phyloP scores from a whole-genome alignment of 129 eudicot species.

The Flaveria sonorensis region DNA sequence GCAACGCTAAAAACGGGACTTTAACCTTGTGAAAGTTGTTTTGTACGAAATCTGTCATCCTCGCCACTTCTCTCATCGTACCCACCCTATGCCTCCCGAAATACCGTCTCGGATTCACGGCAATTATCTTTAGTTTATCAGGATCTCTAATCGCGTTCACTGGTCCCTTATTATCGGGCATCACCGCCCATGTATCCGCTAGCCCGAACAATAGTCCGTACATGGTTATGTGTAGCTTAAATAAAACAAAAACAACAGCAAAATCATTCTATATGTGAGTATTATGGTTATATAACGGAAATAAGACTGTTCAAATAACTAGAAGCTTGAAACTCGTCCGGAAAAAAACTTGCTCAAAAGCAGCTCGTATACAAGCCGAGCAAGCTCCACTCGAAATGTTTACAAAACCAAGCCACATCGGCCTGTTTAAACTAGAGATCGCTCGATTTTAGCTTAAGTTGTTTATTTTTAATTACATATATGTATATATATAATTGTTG shows the following conservation, averaged over 20 bases:
- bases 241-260: neutral
- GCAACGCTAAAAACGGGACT: constrained; percentile 58
- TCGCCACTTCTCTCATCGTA: constrained; percentile 76
- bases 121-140: constrained; percentile 69
- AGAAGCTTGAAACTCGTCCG: no score
- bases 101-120: constrained; percentile 71
- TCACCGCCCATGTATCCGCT: constrained; percentile 88
- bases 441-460: no score
- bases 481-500: no score
- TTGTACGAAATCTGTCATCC: constrained; percentile 59
- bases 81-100: constrained; percentile 74
- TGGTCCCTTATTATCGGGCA: constrained; percentile 73
- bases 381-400: no score
- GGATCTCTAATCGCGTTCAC: constrained; percentile 75
- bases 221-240: constrained; percentile 56
- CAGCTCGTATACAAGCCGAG: no score
- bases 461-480: no score
- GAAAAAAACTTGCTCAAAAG: no score
- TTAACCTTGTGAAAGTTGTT: constrained; percentile 71
- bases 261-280: neutral
- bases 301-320: neutral
- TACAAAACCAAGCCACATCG: no score
- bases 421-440: no score
- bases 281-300: neutral
- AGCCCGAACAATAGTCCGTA: constrained; percentile 76